These are phyloP conservation scores for Acephala macrosclerotiorum DNA, from an alignment of 2,329 filamentous ascomycete genomes.

Conservation along the genomic window DNA sequence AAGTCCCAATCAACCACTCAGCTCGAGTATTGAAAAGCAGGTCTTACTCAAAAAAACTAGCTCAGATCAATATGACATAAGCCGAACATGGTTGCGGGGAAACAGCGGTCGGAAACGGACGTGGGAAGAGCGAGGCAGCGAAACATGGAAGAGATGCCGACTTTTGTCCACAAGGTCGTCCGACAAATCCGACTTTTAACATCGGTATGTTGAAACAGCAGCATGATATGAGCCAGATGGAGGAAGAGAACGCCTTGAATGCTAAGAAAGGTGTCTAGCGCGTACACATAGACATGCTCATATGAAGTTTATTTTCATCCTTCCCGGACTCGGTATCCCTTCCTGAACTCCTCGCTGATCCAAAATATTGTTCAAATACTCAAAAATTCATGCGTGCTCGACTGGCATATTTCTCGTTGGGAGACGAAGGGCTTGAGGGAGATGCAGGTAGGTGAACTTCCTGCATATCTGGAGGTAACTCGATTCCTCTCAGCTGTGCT, in stretches of 20 bases:
- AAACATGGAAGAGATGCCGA: background rate
- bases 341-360: background rate
- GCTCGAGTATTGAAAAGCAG: no score
- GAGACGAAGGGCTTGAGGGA: background rate
- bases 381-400: constrained; percentile 5
- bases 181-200: background rate
- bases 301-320: background rate
- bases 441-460: background rate
- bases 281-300: background rate
- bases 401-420: background rate
- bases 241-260: background rate
- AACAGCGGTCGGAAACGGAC: background rate
- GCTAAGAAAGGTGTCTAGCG: background rate
- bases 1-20: background rate
- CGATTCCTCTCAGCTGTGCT: constrained; percentile 7
- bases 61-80: background rate
- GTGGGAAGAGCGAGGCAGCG: background rate
- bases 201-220: constrained; percentile 1
- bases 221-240: no score
- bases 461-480: background rate
- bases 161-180: background rate
- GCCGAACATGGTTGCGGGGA: background rate
- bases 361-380: background rate
- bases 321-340: background rate
- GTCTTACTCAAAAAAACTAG: background rate